A percentile compares a stretch with the other conserved stretches of the same genome.
These are phyloP conservation scores for Cronartium ribicola DNA, from an alignment of 1,284 basidiomycete genomes.

Conservation along the genomic window DNA sequence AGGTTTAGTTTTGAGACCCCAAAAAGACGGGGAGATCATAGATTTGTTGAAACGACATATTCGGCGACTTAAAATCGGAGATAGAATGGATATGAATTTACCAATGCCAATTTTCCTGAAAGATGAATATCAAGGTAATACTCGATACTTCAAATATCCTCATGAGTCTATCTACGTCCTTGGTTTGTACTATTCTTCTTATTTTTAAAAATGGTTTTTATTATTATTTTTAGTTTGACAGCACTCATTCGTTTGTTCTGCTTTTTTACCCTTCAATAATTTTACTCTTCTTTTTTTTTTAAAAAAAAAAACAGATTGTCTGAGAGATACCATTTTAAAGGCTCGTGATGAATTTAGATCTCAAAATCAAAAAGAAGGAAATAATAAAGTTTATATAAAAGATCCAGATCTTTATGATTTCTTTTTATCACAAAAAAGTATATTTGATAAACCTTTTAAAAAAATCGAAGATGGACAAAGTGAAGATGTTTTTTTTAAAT, in stretches of 20 bases:
- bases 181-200: too few species aligned
- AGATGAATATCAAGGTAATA: too few species aligned
- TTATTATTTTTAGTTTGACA: too few species aligned
- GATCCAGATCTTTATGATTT: not conserved
- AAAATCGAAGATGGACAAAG: not conserved
- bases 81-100: too few species aligned
- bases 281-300: not conserved
- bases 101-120: too few species aligned
- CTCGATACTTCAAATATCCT: too few species aligned
- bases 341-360: not conserved
- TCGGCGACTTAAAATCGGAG: not conserved
- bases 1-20: not conserved
- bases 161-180: too few species aligned
- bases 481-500: not conserved
- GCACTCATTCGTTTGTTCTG: not conserved
- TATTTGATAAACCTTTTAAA: not conserved
- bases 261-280: not conserved
- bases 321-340: not conserved
- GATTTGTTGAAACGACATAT: not conserved
- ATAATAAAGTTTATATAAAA: not conserved
- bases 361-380: too few species aligned
- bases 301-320: not conserved
- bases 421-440: not conserved
- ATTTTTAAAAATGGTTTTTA: too few species aligned
- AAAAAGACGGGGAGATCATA: not conserved